These are phyloP conservation scores for Aspergillus flavus DNA, from an alignment of 2,329 filamentous ascomycete species.

Conservation along the genomic window DNA sequence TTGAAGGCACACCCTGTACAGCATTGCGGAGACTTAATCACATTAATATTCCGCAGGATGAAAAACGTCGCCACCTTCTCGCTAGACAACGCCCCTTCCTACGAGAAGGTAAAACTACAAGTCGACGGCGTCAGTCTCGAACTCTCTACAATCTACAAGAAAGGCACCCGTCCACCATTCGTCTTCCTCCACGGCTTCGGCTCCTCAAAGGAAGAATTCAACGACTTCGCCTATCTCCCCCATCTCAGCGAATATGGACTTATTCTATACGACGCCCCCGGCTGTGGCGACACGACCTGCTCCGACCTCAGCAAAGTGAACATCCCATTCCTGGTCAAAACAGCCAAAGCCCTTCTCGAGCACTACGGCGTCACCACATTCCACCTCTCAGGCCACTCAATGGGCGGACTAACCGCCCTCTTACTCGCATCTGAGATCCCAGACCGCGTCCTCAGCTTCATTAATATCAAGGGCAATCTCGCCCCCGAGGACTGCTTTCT, in stretches of 20 bases:
- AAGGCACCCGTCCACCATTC: slow-evolving; percentile 19
- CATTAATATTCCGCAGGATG: neutral
- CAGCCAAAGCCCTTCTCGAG: slow-evolving; percentile 21
- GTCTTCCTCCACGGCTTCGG: slow-evolving; percentile 31
- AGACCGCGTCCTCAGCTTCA: slow-evolving; percentile 23
- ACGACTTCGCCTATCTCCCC: slow-evolving; percentile 21
- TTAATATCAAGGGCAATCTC: slow-evolving; percentile 29
- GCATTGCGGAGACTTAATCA: neutral
- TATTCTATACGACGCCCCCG: slow-evolving; percentile 28
- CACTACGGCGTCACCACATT: slow-evolving; percentile 23
- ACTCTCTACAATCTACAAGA: slow-evolving; percentile 25
- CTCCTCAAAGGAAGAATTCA: slow-evolving; percentile 30
- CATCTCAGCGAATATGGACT: slow-evolving; percentile 19
- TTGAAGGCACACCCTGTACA: neutral
- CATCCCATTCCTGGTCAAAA: slow-evolving; percentile 29
- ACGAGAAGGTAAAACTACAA: slow-evolving; percentile 10
- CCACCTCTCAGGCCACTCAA: slow-evolving; percentile 30
- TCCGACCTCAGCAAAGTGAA: slow-evolving; percentile 21
- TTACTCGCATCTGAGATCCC: slow-evolving; percentile 21
- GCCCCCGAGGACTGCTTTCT: slow-evolving; percentile 30
- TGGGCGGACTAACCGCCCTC: slow-evolving; percentile 28
- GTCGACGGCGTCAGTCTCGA: slow-evolving; percentile 24
- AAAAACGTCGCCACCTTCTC: neutral
- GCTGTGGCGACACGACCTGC: slow-evolving; percentile 25
- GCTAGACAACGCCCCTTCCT: neutral